Percentiles rank a stretch among this genome's conserved stretches.
Conservation (phyloP, 2,329 filamentous ascomycete genomes). For the Paraconiothyrium brasiliense region DNA sequence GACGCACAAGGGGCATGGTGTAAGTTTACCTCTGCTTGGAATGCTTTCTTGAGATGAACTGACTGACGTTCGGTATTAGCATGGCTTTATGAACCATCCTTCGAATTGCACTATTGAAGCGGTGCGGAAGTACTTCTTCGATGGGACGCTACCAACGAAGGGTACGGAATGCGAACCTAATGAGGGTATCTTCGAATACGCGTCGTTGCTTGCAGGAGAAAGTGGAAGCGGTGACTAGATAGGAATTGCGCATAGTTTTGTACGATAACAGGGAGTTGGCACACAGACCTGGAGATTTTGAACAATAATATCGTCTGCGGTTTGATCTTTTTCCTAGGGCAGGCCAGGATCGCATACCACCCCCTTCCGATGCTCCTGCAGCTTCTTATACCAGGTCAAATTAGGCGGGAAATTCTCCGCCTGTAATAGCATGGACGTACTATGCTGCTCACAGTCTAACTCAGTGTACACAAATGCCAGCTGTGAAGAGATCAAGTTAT, state of each 20-base stretch:
- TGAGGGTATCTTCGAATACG: constrained; percentile 1
- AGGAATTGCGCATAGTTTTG: background rate
- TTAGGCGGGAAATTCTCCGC: no score
- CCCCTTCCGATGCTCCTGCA: no score
- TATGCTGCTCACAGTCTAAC: no score
- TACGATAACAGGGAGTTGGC: background rate
- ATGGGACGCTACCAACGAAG: background rate
- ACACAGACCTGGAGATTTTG: no score
- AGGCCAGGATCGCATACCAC: no score
- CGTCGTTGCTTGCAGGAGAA: background rate
- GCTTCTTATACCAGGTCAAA: no score
- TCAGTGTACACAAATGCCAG: no score
- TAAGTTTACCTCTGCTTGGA: background rate
- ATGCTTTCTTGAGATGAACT: background rate
- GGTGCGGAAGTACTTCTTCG: background rate
- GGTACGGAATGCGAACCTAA: constrained; percentile 1
- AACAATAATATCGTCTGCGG: no score
- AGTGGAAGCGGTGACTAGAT: background rate
- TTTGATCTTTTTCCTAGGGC: no score
- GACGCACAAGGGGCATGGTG: constrained; percentile 7
- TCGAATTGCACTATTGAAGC: constrained; percentile 4
- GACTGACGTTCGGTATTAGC: background rate
- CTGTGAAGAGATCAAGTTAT: no score
- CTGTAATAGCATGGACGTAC: no score
- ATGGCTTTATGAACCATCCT: constrained; percentile 7